Conservation (phyloP, 768 basidiomycete genomes). For the Artomyces pyxidatus region DNA sequence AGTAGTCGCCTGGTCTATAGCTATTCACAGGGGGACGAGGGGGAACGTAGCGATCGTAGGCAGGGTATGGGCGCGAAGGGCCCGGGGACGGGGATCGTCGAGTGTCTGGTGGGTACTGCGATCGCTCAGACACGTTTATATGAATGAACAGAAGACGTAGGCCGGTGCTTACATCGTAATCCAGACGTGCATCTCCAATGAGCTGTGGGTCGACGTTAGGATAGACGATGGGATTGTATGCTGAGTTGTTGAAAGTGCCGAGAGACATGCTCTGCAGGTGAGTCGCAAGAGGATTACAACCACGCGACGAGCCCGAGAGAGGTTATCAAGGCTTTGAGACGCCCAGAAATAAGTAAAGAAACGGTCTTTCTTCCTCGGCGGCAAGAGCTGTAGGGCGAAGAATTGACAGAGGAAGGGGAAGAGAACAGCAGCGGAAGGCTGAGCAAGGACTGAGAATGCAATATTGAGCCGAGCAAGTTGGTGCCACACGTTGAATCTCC, state of each 20-base stretch:
- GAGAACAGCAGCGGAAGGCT: too few species aligned
- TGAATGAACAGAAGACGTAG: not conserved
- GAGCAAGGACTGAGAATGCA: not conserved
- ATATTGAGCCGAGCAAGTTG: not conserved
- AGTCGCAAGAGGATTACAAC: too few species aligned
- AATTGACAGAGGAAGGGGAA: too few species aligned
- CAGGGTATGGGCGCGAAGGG: conserved; percentile 31
- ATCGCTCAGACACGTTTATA: conserved; percentile 4
- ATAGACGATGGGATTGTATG: not conserved
- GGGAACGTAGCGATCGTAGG: conserved; percentile 48
- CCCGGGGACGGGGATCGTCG: conserved; percentile 45
- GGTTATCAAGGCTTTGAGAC: too few species aligned
- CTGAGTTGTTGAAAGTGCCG: not conserved
- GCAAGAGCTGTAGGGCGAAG: too few species aligned
- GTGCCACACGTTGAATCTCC: conserved; percentile 2
- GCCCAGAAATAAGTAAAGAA: too few species aligned
- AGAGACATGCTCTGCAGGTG: not conserved
- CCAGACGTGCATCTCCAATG: not conserved
- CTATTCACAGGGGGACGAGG: conserved; percentile 28
- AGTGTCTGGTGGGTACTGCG: conserved; percentile 12
- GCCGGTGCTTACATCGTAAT: not conserved
- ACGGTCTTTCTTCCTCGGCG: too few species aligned
- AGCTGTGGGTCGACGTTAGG: not conserved
- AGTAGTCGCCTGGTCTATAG: conserved; percentile 16
- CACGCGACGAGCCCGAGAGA: too few species aligned